These are phyloP conservation scores for Somion occarium DNA, from an alignment of 1,284 basidiomycete species.

Conservation along the genomic window DNA sequence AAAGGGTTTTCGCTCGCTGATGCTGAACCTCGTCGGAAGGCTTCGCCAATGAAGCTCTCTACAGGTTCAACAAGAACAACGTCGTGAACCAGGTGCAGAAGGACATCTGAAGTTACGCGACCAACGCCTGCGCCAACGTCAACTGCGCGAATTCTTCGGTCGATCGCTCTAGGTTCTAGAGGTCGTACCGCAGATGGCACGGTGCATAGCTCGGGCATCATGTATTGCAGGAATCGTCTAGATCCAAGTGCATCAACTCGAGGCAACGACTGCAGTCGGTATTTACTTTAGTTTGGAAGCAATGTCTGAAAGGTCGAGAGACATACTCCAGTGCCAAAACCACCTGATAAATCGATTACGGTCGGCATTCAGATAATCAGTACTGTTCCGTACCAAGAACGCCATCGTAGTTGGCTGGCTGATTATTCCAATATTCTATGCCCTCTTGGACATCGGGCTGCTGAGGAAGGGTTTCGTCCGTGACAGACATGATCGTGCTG, in stretches of 20 bases:
- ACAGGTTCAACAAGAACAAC: slow-evolving; percentile 89
- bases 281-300: slow-evolving; percentile 8
- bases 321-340: slow-evolving; percentile 68
- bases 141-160: slow-evolving; percentile 61
- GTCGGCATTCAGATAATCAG: slow-evolving; percentile 1
- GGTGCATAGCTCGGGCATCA: slow-evolving; percentile 74
- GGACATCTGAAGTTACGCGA: slow-evolving; percentile 80
- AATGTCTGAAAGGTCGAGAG: slow-evolving; percentile 4
- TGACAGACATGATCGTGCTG: not conserved
- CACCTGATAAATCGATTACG: slow-evolving; percentile 38
- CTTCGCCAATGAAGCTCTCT: slow-evolving; percentile 69
- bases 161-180: slow-evolving; percentile 19
- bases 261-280: slow-evolving; percentile 67
- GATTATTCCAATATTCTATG: slow-evolving; percentile 72
- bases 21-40: slow-evolving; percentile 43
- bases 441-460: slow-evolving; percentile 61
- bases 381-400: slow-evolving; percentile 54
- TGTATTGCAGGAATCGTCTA: slow-evolving; percentile 76
- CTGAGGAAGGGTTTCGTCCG: slow-evolving; percentile 21
- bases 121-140: slow-evolving; percentile 93
- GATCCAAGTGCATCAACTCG: slow-evolving; percentile 86
- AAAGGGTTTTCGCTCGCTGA: slow-evolving; percentile 6
- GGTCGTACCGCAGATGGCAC: slow-evolving; percentile 63
- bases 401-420: slow-evolving; percentile 72
- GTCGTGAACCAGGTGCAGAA: slow-evolving; percentile 80